A percentile compares a stretch with the other conserved stretches of the same genome.
These are phyloP conservation scores for Gillenia trifoliata DNA, from an alignment of 306 rosid genomes.

Conservation along the genomic window DNA sequence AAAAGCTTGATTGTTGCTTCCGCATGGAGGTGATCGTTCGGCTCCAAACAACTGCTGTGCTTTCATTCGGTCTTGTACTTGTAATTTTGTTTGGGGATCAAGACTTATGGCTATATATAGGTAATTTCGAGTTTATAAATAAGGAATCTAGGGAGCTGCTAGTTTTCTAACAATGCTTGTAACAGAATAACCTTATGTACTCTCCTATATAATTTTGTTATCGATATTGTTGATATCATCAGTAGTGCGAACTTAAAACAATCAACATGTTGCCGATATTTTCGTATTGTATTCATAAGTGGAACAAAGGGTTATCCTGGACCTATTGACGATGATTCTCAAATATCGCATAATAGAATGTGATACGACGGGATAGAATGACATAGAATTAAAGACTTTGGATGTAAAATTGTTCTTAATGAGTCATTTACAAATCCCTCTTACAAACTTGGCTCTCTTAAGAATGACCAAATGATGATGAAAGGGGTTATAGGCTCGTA, in stretches of 20 bases:
- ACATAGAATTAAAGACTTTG: not conserved
- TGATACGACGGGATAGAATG: not conserved
- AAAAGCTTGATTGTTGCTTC: slow-evolving; percentile 88
- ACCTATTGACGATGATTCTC: not conserved
- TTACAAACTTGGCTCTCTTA: no score
- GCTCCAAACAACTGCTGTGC: slow-evolving; percentile 3
- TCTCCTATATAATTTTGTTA: not conserved
- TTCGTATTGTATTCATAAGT: not conserved
- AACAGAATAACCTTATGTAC: not conserved
- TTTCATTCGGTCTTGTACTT: slow-evolving; percentile 28
- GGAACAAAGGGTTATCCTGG: not conserved
- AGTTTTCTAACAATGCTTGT: slow-evolving; percentile 17
- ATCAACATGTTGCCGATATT: no score
- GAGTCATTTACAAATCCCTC: no score
- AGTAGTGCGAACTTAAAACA: not conserved
- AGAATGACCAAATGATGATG: no score
- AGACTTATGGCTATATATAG: not conserved
- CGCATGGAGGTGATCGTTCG: slow-evolving; percentile 67
- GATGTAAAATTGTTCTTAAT: no score
- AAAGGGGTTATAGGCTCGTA: no score
- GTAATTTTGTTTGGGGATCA: slow-evolving; percentile 26
- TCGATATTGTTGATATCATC: not conserved
- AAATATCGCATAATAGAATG: not conserved
- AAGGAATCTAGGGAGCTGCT: slow-evolving; percentile 19
- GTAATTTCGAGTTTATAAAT: slow-evolving; percentile 22